Base-by-base conservation (phyloP, 2,329 filamentous ascomycete species). In the Rachicladosporium sp. region DNA sequence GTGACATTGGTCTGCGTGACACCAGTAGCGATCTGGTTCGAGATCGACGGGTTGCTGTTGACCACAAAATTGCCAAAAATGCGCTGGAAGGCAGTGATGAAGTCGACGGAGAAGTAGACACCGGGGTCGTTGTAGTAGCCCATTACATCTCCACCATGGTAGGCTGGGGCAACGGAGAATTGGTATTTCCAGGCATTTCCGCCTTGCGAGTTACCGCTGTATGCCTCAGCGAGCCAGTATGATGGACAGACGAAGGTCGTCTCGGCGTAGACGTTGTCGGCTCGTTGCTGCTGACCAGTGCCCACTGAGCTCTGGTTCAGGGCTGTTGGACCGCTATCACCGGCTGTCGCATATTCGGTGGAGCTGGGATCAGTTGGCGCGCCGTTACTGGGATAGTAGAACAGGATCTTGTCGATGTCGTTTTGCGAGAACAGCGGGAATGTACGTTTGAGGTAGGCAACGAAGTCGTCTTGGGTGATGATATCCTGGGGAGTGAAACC, bases 181-280 rank as follows among this genome's bases (percentile, higher is more conserved):
- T 73, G 69, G 47, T 71, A 71, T 32, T 66, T 66, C 57, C 63
- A 71, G 3, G 60, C 57, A 23, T 59, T 44, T 2, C 57, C 54
- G 10, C 41, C 49, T 6, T 29, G 10, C 4, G 30, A 9, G 31
- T 44, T 10, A 7, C 45, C 34, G 11, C 37, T 58, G 43, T 64
- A 76, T 3, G 68, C 69, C 29, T 67, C 59, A 2, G 67, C 65
- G 40, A 75, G 55, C 72, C 71, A 76, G 53, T 75, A 74, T 0
- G 67, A 64, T 0, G 72, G 67, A 50, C 74, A 77, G 33, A 69
- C 60, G 43, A 76, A 75, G 2, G 68, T 69, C 1, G 65, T 59
- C 52, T 77, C 73, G 33, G 65, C 69, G 45, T 68, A 69, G 32
- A 76, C 64, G 47, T 73, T 70, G 43, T 63, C 57, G 6, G 64